Evolutionary conservation across 2,329 filamentous ascomycete species (phyloP), one percentile per base, ranked within the genome.

Genomic region (Dendrostoma leiphaemia): DNA sequence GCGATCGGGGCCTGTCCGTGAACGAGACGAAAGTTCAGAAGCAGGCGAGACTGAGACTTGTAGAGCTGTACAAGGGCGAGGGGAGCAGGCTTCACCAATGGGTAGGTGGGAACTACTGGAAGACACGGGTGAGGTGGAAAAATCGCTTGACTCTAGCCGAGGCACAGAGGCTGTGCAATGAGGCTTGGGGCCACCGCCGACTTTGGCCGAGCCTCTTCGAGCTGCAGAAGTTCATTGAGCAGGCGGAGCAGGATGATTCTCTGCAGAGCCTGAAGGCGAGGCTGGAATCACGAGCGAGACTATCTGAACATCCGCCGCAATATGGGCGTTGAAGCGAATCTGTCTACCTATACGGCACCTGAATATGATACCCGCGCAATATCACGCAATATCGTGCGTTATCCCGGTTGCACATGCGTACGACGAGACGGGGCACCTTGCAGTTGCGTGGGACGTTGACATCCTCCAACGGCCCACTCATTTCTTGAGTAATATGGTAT

Each of bases 81-180:
- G 48, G 56, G 17, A 57, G 62, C 6, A 50, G 50, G 4, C 61
- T 62, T 45, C 60, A 55, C 12, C 45, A 51, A 8, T 63, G 56
- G 26, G 59, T 64, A 19, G 34, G 35, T 5, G 34, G 57, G 3
- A 61, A 59, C 43, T 59, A 9, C 21, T 19, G 26, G 17, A 13
- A 48, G 17, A 28, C 21, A n/a, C 29, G n/a, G 32, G 34, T 43
- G 31, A 48, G 62, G 50, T 54, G 54, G 7, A 53, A 28, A 2
- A 69, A 70, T 53, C 63, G 56, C 19, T 57, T 72, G 12, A 62
- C 60, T 3, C 50, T 74, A 3, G 38, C 48, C 6, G 61, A 71
- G 38, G 70, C 71, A 53, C 72, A 71, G 61, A 51, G 38, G 2
- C 49, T 71, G n/a, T 66, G 71, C 35, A 69, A 74, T 32, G 58